Conservation (phyloP, 148 eudicot species). For the Cornus florida region DNA sequence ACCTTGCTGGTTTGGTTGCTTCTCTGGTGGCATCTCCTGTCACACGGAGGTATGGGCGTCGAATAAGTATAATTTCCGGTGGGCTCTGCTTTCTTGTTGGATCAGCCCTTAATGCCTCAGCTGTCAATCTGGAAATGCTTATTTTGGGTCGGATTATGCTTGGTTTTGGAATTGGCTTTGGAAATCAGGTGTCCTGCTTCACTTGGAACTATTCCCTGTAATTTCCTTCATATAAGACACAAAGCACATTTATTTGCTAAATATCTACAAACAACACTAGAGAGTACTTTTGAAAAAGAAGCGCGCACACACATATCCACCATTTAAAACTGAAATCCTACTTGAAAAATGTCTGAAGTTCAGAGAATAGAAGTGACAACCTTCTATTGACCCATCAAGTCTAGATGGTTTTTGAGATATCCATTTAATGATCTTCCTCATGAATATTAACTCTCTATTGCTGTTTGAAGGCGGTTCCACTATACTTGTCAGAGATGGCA, state of each 20-base stretch:
- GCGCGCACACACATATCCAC: too few species aligned
- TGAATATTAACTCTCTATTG: not conserved
- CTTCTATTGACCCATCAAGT: too few species aligned
- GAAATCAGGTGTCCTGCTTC: constrained; percentile 60
- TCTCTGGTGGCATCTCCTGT: constrained; percentile 72
- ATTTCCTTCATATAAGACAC: not conserved
- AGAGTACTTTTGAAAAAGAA: too few species aligned
- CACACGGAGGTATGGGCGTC: constrained; percentile 68
- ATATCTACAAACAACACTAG: too few species aligned
- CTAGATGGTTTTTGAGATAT: too few species aligned
- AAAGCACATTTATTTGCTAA: not conserved
- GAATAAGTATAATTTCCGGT: constrained; percentile 67
- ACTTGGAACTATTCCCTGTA: not conserved
- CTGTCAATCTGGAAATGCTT: constrained; percentile 69
- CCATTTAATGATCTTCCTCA: not conserved
- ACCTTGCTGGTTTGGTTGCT: constrained; percentile 74
- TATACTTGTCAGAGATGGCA: constrained; percentile 87
- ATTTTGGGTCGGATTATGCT: constrained; percentile 85
- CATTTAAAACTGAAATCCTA: too few species aligned
- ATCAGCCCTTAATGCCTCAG: constrained; percentile 71
- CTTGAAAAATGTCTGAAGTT: too few species aligned
- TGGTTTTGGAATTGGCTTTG: constrained; percentile 92
- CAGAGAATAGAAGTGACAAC: too few species aligned
- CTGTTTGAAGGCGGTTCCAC: constrained; percentile 66
- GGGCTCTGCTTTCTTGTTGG: constrained; percentile 74